Evolutionary conservation across 2,329 filamentous ascomycete species (phyloP), one percentile per base, ranked within the genome.

Genomic region (Ceratocystis papillata): DNA sequence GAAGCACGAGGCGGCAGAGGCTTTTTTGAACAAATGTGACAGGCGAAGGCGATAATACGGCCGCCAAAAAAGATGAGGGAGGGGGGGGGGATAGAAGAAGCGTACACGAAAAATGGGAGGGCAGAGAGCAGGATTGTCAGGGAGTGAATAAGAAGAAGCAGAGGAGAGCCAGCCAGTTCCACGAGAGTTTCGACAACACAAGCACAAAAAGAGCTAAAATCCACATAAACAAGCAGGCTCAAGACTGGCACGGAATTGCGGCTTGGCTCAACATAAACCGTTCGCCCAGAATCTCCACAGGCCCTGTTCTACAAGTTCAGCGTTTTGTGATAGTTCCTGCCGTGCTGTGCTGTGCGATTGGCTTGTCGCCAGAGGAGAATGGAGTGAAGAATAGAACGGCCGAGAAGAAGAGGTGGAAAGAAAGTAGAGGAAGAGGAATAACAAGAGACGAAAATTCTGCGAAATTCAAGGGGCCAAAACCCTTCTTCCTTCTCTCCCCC

Each of bases 401-500:
- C 30, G 30, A 7, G 12, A 41, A 41, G 37, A 41, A 41, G 10
- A 50, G 7, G 22, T 50, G 12, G 41, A 48, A 33, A 41, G 17
- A n/a, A 12, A 33, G 5, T 7, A 45, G 57, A 17, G 30, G 30
- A 64, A 53, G 30, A 55, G 46, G 25, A 41, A 64, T 12, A 48
- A 48, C n/a, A 63, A 63, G 44, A 63, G 46, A 57, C n/a, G 10
- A 64, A 59, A 59, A 59, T 48, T 63, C 44, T 50, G 61, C 61
- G 44, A 63, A 37, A 63, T 33, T 46, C 44, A 63, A 63, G 25
- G 61, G 61, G 60, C 60, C 20, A 12, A 7, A 41, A 12, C 37
- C n/a, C 4, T 41, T 41, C 3, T 15, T 41, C 37, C 37, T 41
- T 41, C 1, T 12, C 8, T n/a, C 41, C 28, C 30, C 28, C 37